These are phyloP conservation scores for Verticillium zaregamsianum DNA, from an alignment of 2,329 filamentous ascomycete genomes.

Conservation along the genomic window DNA sequence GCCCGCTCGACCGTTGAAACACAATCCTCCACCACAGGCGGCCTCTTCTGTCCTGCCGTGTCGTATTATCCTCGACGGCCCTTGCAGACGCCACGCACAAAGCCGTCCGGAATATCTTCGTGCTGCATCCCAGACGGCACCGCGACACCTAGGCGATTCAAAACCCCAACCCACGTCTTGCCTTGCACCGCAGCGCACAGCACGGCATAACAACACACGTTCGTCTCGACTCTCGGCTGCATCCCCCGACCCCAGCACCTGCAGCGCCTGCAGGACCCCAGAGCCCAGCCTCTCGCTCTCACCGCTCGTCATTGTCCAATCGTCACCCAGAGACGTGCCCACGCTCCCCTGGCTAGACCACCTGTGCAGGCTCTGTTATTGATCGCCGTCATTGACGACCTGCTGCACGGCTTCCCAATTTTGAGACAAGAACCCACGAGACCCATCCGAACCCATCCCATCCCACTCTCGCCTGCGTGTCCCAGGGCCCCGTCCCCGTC, in stretches of 20 bases:
- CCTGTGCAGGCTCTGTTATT: not conserved
- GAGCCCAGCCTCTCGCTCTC: not conserved
- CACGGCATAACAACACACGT: not conserved
- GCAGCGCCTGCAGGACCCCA: not conserved
- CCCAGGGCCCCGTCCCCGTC: not conserved
- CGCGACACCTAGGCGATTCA: not conserved
- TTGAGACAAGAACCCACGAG: not conserved
- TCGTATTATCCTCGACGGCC: not conserved
- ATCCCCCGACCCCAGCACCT: not conserved
- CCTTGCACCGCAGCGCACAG: not conserved
- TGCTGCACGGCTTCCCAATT: not conserved
- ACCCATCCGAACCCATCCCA: not conserved
- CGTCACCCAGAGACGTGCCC: not conserved
- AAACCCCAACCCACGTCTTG: not conserved
- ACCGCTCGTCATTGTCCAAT: constrained; percentile 1
- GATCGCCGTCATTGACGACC: not conserved
- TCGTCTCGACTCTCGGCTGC: constrained; percentile 1
- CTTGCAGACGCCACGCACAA: not conserved
- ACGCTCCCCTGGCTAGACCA: constrained; percentile 2
- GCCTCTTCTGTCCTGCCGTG: not conserved
- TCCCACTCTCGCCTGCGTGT: not conserved
- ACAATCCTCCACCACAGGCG: not conserved
- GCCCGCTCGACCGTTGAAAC: not conserved
- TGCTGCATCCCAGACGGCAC: not conserved
- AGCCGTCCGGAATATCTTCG: not conserved